These are phyloP conservation scores for Scheffersomyces cryptocercus DNA, from an alignment of 1,139 yeast genomes.

Conservation along the genomic window DNA sequence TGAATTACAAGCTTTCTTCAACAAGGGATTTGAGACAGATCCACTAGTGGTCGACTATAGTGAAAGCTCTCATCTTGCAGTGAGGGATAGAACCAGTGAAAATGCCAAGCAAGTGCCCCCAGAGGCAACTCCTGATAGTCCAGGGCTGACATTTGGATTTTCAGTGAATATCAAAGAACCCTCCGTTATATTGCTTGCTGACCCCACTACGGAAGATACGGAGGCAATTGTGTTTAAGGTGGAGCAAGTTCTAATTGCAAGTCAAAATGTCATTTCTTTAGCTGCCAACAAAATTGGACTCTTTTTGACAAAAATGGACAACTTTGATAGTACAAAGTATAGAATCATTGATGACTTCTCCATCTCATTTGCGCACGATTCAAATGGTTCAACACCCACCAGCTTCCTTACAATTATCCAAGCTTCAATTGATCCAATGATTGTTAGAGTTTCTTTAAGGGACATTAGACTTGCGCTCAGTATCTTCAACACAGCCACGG, in stretches of 20 bases:
- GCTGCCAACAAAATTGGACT: constrained; percentile 83
- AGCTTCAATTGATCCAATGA: constrained; percentile 75
- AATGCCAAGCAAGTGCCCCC: background rate
- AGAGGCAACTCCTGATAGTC: constrained; percentile 4
- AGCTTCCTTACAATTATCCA: constrained; percentile 64
- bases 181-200: constrained; percentile 77
- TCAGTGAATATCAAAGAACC: constrained; percentile 77
- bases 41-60: constrained; percentile 17
- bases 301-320: constrained; percentile 78
- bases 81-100: constrained; percentile 6
- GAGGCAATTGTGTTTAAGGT: constrained; percentile 91
- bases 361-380: constrained; percentile 71
- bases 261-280: constrained; percentile 64
- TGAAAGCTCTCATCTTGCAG: constrained; percentile 11
- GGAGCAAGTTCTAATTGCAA: constrained; percentile 72
- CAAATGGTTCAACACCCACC: constrained; percentile 60
- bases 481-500: constrained; percentile 72
- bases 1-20: constrained; percentile 67
- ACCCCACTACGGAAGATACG: constrained; percentile 65
- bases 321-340: constrained; percentile 57
- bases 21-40: constrained; percentile 39
- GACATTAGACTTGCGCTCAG: constrained; percentile 81
- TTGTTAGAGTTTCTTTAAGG: constrained; percentile 78
- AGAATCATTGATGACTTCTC: constrained; percentile 90
- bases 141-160: constrained; percentile 39